These are phyloP conservation scores for Chaetomium olivaceum DNA, from an alignment of 2,329 filamentous ascomycete species.

Conservation along the genomic window DNA sequence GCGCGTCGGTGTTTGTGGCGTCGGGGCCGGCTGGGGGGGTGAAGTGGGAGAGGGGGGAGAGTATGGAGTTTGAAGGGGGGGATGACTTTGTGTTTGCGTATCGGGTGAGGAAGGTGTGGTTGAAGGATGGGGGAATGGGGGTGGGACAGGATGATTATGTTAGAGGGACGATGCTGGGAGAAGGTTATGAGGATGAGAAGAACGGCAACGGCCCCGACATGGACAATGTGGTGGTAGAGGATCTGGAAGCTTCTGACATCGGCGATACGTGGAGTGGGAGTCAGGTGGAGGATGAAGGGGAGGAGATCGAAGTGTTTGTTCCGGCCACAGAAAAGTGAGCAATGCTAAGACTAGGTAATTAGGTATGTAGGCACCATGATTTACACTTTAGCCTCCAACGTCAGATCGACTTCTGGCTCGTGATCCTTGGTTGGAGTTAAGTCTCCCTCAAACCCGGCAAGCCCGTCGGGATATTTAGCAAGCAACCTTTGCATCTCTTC, in stretches of 20 bases:
- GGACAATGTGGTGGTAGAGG: not conserved
- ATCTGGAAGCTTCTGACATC: not conserved
- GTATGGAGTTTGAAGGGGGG: slow-evolving; percentile 2
- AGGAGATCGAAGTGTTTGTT: not conserved
- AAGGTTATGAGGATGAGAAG: not conserved
- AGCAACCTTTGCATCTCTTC: no score
- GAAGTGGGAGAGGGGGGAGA: not conserved
- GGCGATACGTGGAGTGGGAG: not conserved
- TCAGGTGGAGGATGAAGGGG: not conserved
- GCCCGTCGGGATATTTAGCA: no score
- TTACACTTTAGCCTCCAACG: no score
- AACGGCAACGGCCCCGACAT: not conserved
- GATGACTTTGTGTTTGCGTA: slow-evolving; percentile 8
- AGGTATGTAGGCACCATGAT: no score
- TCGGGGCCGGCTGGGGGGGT: not conserved
- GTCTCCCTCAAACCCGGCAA: not conserved
- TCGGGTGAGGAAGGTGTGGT: slow-evolving; percentile 2
- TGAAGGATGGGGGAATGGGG: not conserved
- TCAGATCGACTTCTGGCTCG: no score
- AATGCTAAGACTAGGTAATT: no score
- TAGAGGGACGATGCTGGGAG: not conserved
- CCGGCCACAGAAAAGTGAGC: not conserved
- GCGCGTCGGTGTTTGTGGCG: not conserved
- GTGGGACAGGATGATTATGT: not conserved
- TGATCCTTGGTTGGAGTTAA: not conserved